Evolutionary conservation across 1,284 basidiomycete genomes (phyloP), one percentile per base, ranked within the genome.

Genomic region (Heliocybe sulcata): DNA sequence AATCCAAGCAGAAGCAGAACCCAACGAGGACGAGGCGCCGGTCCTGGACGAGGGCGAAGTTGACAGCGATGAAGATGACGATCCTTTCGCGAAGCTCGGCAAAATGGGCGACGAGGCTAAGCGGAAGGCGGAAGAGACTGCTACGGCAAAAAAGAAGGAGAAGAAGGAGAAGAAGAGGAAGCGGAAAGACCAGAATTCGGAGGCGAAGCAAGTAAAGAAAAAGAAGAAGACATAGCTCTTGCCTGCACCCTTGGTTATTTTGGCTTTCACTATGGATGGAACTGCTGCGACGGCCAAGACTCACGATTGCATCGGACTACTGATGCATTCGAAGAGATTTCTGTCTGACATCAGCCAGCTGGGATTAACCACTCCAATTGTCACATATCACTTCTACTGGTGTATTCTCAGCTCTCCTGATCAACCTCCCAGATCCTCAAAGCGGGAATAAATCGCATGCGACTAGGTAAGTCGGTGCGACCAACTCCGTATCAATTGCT

Each of bases 51-150:
- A 60, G 6, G 66, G 65, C 31, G 51, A 51, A 1, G 60, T 9
- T 3, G 68, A 69, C 29, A 65, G 65, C 14, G 70, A 71, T 2
- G 71, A 67, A n/a, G 72, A 72, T 3, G 67, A 54, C 14, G 69
- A 79, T 60, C 69, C 72, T 9, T 76, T 77, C 57, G 66, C 58
- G 50, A 59, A 64, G 38, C 66, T 79, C 38, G 74, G 72, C 4
- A 64, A 63, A 50, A 56, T 67, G 54, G 62, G 64, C 1, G 67
- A 72, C 23, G 60, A 66, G 57, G 64, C 63, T 45, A 65, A 67
- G 56, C 59, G 51, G 42, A 61, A 49, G 53, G 68, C 60, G 48
- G 66, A 63, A 56, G 67, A 64, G 64, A 54, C 42, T 26, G 57
- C 58, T 49, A 71, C 71, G 58, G 69, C 66, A 47, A 67, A 69